Evolutionary conservation across 2,329 filamentous ascomycete species (phyloP).

Genomic region (Harringtonia lauricola): DNA sequence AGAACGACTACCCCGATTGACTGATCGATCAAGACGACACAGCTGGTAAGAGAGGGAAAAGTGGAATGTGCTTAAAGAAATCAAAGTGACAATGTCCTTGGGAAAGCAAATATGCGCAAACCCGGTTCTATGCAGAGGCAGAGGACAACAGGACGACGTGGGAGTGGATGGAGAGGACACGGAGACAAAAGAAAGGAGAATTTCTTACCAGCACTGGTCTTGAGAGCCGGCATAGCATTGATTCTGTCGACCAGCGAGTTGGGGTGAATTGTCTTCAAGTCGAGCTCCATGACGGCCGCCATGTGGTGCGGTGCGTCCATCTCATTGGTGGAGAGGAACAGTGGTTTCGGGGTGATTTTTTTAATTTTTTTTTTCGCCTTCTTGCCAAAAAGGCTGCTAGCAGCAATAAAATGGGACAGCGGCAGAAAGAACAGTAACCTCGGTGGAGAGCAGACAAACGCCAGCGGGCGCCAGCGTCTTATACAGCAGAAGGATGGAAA

Average conservation of each 20-base stretch:
- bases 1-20: not conserved
- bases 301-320: slow-evolving; percentile 25
- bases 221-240: slow-evolving; percentile 45
- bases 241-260: slow-evolving; percentile 41
- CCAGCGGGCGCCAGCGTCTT: too few species aligned
- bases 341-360: too few species aligned
- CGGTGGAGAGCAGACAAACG: too few species aligned
- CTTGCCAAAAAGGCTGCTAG: not conserved
- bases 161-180: not conserved
- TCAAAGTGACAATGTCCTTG: not conserved
- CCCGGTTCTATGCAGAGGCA: too few species aligned
- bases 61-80: not conserved
- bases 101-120: too few species aligned
- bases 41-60: not conserved
- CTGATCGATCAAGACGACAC: not conserved
- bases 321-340: slow-evolving; percentile 16
- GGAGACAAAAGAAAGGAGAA: slow-evolving; percentile 11
- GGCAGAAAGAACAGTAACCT: not conserved
- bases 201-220: slow-evolving; percentile 49
- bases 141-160: too few species aligned
- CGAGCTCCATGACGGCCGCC: slow-evolving; percentile 33
- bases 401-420: not conserved
- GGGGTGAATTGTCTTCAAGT: slow-evolving; percentile 34
- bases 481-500: not conserved
- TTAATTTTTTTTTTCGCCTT: too few species aligned